A percentile compares a stretch with the other conserved stretches of the same genome.
Conservation (phyloP, 495 filamentous ascomycete genomes). For the Viridothelium virens region DNA sequence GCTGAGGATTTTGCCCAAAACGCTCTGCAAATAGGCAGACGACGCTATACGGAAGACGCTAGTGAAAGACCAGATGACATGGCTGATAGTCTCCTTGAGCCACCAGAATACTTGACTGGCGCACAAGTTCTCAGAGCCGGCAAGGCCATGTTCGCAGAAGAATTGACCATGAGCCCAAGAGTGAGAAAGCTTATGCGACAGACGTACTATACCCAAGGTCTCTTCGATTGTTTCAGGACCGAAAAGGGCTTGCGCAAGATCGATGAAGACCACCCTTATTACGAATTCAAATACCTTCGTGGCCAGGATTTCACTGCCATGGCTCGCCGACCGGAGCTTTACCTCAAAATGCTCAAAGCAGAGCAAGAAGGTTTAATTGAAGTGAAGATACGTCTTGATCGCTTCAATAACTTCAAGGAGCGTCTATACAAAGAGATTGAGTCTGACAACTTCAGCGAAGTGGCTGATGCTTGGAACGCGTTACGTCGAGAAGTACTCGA, state of each 20-base stretch:
- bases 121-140: conserved; percentile 68
- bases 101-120: conserved; percentile 66
- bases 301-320: conserved; percentile 77
- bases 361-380: conserved; percentile 89
- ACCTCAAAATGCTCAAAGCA: conserved; percentile 90
- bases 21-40: conserved; percentile 58
- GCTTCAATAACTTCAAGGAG: conserved; percentile 62
- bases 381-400: conserved; percentile 66
- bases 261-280: conserved; percentile 90
- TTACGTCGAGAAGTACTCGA: conserved; percentile 78
- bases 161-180: conserved; percentile 77
- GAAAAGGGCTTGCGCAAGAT: conserved; percentile 92
- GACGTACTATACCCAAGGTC: conserved; percentile 70
- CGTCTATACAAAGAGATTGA: conserved; percentile 73
- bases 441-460: conserved; percentile 88
- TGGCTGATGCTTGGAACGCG: conserved; percentile 91
- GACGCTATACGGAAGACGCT: conserved; percentile 77
- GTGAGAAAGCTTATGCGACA: conserved; percentile 81
- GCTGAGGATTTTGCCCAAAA: conserved; percentile 82
- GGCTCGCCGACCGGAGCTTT: conserved; percentile 75
- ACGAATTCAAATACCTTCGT: conserved; percentile 94
- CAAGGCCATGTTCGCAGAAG: conserved; percentile 82
- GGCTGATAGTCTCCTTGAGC: conserved; percentile 51
- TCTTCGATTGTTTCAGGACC: conserved; percentile 79
- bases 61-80: conserved; percentile 67